These are phyloP conservation scores for maize (Zea mays) DNA, from an alignment of 176 grass and related monocot species.

Conservation along the genomic window DNA sequence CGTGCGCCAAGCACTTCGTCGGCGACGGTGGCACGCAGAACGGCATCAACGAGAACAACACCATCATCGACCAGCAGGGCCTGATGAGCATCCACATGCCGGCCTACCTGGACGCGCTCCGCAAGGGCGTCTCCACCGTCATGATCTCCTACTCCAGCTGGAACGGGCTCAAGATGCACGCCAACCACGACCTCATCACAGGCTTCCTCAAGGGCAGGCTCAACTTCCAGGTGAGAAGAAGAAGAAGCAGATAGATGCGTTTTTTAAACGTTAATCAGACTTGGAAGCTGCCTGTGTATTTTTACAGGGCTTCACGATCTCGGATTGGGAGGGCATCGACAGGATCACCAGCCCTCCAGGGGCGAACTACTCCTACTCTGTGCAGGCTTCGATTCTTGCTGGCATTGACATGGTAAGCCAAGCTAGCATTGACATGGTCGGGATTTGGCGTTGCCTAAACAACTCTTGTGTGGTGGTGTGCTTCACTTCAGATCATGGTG, in stretches of 20 bases:
- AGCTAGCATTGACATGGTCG: neutral
- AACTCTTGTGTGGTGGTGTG: too few relatives aligned
- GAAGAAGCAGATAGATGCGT: neutral
- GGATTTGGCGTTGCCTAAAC: neutral
- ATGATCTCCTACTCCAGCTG: slow-evolving; percentile 98
- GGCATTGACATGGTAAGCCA: slow-evolving; percentile 87
- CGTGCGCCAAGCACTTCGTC: slow-evolving; percentile 89
- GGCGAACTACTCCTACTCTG: slow-evolving; percentile 87
- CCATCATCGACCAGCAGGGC: slow-evolving; percentile 45
- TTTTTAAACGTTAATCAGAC: neutral
- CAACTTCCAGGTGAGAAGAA: slow-evolving; percentile 52
- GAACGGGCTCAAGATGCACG: slow-evolving; percentile 94
- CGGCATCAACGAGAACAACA: slow-evolving; percentile 93
- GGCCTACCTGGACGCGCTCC: slow-evolving; percentile 62
- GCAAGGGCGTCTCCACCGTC: slow-evolving; percentile 84
- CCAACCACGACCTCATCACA: slow-evolving; percentile 59
- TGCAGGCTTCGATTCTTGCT: slow-evolving; percentile 66
- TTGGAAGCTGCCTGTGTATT: neutral
- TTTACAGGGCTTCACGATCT: slow-evolving; percentile 83
- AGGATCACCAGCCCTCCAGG: slow-evolving; percentile 79
- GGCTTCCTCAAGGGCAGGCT: slow-evolving; percentile 67
- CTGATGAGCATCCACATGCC: slow-evolving; percentile 86
- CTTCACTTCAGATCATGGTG: slow-evolving; percentile 78
- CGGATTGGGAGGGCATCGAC: slow-evolving; percentile 92
- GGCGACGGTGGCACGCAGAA: slow-evolving; percentile 83